Conservation (phyloP, 176 grass and related monocot genomes). For the Oryza officinalis region DNA sequence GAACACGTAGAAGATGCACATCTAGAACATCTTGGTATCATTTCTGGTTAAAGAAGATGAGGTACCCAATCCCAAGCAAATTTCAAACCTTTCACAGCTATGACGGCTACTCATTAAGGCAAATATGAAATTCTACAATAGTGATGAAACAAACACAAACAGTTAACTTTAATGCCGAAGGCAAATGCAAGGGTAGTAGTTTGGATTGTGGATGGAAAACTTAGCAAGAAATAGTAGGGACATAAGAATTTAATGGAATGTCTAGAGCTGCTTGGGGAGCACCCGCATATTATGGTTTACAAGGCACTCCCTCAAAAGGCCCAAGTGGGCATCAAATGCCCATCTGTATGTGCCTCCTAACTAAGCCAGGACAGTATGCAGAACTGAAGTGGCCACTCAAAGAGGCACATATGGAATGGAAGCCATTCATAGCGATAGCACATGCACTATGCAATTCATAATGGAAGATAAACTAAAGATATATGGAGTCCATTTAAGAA, state of each 20-base stretch:
- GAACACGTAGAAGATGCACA: neutral
- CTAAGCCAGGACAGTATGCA: conserved; percentile 56
- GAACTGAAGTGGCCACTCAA: conserved; percentile 48
- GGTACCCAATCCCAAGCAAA: neutral
- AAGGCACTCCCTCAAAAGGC: conserved; percentile 38
- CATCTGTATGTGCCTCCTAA: conserved; percentile 51
- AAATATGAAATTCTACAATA: neutral
- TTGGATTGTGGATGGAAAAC: neutral
- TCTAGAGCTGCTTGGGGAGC: conserved; percentile 29
- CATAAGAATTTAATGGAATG: neutral
- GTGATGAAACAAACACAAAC: neutral
- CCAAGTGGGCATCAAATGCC: conserved; percentile 10
- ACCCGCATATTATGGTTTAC: neutral
- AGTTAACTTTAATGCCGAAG: neutral
- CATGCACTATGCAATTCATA: neutral
- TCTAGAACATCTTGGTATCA: neutral
- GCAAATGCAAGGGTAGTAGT: neutral
- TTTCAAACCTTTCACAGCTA: conserved; percentile 18
- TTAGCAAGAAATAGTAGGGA: neutral
- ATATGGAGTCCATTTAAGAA: conserved; percentile 19
- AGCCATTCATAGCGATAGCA: neutral
- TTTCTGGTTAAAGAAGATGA: neutral
- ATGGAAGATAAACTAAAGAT: neutral
- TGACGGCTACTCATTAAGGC: conserved; percentile 45
- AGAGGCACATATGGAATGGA: conserved; percentile 28